Base-by-base conservation (phyloP, 306 rosid genomes). In the Cucurbita pepo region DNA sequence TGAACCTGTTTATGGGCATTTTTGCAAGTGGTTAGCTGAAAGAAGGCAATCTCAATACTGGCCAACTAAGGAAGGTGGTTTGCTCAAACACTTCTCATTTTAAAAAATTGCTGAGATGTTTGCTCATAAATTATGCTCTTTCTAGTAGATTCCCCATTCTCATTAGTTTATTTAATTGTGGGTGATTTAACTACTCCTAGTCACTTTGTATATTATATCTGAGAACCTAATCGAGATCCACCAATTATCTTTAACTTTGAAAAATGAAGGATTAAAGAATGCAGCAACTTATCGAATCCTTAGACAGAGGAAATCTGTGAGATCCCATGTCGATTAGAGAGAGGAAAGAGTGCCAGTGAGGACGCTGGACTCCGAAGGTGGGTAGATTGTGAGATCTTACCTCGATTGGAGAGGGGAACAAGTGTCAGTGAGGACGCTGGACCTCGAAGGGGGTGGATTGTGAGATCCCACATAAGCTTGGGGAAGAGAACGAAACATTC, bases 71-170 rank as follows among this genome's bases (percentile, higher is more conserved):
- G 40, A 66, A 66, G 41, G 56, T 66, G 40, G 55, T 45, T 66
- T 65, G 54, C 53, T 65, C 14, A 65, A 65, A 65, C 53, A 44
- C 71, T 40, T 65, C 12, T 7, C 56, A 66, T 66, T 66, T 66
- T 47, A 48, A 48, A 47, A 69, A 47, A 69, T 69, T 69, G 58
- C 25, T 7, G 56, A 69, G 22, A 66, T 45, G 54, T 45, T 66
- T 66, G 56, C 54, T 7, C 12, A 47, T 66, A 44, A 66, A 53
- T 44, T 66, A 21, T 66, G 73, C 56, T 30, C 56, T 69, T 69
- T 69, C 56, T 48, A 22, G 57, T 69, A 47, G 73, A 69, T 69
- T 69, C 73, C 30, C 57, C 56, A 69, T 69, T 66, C 18, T 44
- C 21, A 66, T 66, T 44, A 44, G 34, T 22, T 44, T 66, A 66